These are phyloP conservation scores for Mikania micrantha DNA, from an alignment of 129 eudicot genomes.

Conservation along the genomic window DNA sequence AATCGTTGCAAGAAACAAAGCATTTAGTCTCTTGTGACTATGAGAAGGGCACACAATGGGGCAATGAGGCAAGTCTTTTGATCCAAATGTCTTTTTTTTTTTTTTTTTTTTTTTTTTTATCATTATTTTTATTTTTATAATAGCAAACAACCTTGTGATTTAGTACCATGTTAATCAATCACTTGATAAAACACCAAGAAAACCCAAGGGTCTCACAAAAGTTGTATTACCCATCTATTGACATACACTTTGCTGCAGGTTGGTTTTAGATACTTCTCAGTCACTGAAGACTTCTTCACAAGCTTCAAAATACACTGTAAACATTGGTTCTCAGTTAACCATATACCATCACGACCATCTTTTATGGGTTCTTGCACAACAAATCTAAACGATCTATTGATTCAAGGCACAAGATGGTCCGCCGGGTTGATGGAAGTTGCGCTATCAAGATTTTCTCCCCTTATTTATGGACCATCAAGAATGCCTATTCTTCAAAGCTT, in stretches of 20 bases:
- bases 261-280: constrained; percentile 41
- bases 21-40: constrained; percentile 48
- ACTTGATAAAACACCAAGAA: no score
- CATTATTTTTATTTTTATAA: no score
- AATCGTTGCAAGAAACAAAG: constrained; percentile 36
- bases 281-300: constrained; percentile 53
- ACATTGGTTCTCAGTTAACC: constrained; percentile 48
- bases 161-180: neutral
- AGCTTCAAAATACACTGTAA: constrained; percentile 36
- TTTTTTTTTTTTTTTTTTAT: no score
- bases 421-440: constrained; percentile 39
- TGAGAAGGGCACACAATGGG: constrained; percentile 61
- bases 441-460: constrained; percentile 42
- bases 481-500: constrained; percentile 39
- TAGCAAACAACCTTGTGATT: no score
- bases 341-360: constrained; percentile 35
- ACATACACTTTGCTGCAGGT: constrained; percentile 41
- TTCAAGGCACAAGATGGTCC: constrained; percentile 50
- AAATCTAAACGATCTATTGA: constrained; percentile 35
- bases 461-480: constrained; percentile 38
- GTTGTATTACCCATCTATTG: no score
- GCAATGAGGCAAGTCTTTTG: constrained; percentile 45
- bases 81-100: neutral
- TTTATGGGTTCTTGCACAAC: constrained; percentile 45
- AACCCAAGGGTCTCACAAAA: no score